Conservation (phyloP, 2,329 filamentous ascomycete genomes). For the Thielaviopsis musarum region DNA sequence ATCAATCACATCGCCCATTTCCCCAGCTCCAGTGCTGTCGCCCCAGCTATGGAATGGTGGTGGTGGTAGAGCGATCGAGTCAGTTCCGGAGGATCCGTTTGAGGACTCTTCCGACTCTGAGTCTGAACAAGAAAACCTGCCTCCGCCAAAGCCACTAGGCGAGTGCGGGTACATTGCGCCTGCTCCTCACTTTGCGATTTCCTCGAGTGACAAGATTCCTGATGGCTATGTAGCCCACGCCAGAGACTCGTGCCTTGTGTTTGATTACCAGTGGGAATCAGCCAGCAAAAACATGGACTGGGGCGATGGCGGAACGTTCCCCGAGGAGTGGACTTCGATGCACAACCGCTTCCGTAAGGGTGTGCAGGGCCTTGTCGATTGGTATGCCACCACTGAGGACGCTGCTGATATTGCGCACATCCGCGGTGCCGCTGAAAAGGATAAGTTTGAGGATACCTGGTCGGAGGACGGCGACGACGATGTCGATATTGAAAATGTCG, state of each 20-base stretch:
- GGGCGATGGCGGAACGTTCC: constrained; percentile 74
- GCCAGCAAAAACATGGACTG: constrained; percentile 62
- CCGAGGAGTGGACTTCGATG: constrained; percentile 94
- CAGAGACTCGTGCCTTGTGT: constrained; percentile 62
- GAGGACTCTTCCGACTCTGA: constrained; percentile 7
- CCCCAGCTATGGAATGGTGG: constrained; percentile 10
- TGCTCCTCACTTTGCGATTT: constrained; percentile 68
- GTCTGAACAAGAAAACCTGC: constrained; percentile 3
- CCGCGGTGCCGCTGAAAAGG: constrained; percentile 16
- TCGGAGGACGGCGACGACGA: constrained; percentile 34
- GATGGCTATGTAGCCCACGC: constrained; percentile 81
- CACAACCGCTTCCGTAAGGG: constrained; percentile 76
- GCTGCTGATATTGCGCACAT: constrained; percentile 34
- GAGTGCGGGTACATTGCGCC: constrained; percentile 49
- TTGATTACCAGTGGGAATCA: constrained; percentile 97
- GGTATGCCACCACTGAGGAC: constrained; percentile 50
- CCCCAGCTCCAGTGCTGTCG: constrained; percentile 2
- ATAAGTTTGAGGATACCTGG: constrained; percentile 15
- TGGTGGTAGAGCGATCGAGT: constrained; percentile 1
- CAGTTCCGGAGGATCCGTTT: constrained; percentile 10
- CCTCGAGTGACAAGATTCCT: constrained; percentile 64
- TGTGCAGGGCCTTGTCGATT: constrained; percentile 61
- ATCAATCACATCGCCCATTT: constrained; percentile 9
- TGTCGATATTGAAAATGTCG: constrained; percentile 54
- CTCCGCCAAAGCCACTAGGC: constrained; percentile 16